Conservation (phyloP, 2,329 filamentous ascomycete species). For the Diaporthe batatas region DNA sequence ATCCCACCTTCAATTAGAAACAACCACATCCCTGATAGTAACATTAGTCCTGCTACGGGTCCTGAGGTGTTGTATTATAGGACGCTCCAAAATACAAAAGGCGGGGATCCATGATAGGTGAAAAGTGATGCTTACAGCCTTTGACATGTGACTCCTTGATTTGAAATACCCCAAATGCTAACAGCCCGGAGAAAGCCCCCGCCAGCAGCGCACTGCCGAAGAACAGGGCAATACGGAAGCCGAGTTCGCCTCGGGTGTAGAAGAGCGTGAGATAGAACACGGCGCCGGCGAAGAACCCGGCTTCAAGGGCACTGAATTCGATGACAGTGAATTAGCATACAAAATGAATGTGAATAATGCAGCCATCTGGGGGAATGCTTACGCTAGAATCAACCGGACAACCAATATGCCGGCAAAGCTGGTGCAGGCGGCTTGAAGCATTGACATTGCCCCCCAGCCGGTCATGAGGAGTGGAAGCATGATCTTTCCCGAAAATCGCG, state of each 20-base stretch:
- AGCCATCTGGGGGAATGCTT: constrained; percentile 13
- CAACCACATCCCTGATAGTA: constrained; percentile 33
- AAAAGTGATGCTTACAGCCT: constrained; percentile 22
- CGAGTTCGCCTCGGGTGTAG: constrained; percentile 54
- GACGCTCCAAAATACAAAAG: no score
- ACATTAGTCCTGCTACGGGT: no score
- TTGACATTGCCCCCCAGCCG: constrained; percentile 62
- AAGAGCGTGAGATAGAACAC: constrained; percentile 68
- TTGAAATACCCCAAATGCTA: constrained; percentile 41
- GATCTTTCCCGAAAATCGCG: constrained; percentile 54
- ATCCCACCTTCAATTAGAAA: constrained; percentile 42
- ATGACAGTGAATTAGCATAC: background rate
- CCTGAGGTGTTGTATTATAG: no score
- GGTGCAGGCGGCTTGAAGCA: constrained; percentile 62
- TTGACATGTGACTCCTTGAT: constrained; percentile 32
- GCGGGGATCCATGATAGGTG: no score
- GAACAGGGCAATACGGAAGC: constrained; percentile 41
- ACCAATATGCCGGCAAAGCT: constrained; percentile 63
- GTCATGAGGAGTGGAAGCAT: constrained; percentile 58
- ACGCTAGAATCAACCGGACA: constrained; percentile 63
- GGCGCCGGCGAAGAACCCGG: constrained; percentile 66
- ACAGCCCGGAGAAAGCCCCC: constrained; percentile 40
- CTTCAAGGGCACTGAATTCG: constrained; percentile 54
- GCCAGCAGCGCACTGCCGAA: constrained; percentile 40
- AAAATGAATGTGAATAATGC: background rate